Evolutionary conservation across 73 alveolate species (phyloP), one percentile per base, ranked within the genome.

Genomic region (Strombidium stylifer): DNA sequence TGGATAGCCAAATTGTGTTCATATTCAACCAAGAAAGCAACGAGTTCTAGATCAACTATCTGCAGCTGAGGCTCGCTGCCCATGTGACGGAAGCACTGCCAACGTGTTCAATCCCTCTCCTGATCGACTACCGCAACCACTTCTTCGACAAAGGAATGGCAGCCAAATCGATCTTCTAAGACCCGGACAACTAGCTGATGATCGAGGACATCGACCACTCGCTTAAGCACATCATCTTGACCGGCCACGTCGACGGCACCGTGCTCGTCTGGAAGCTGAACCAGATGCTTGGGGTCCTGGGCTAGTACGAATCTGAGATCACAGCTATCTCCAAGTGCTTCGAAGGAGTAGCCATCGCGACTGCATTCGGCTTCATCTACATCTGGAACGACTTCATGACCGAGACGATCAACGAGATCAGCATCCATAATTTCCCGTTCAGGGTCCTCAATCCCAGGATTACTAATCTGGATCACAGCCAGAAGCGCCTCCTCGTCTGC

Each of bases 201-300:
- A 58, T 32, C 44, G 28, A 11, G 80, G 73, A 8, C 81, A 57
- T n/a, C n/a, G n/a, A n/a, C n/a, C n/a, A n/a, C n/a, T n/a, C n/a
- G 55, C 47, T 57, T 28, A 69, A 53, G 64, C 81, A 68, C 36
- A 64, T 85, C 21, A 73, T 79, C 40, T 42, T 85, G 42, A 85
- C 94, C 0, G 94, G 94, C 34, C 94, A 85, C 42, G 36, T 54
- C 32, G 90, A 85, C 54, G 94, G 94, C 25, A 26, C 61, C 4
- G 82, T 85, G 15, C 45, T 66, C 4, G 40, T 79, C 1, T 85
- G 94, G 94, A 69, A 70, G 32, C 18, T 64, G 36, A 40, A 16
- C 23, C 57, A 79, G 50, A 79, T 31, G 47, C 82, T 57, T 15
- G 79, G 87, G 6, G 73, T 64, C 3, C 49, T 85, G 12, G 60